phyloP scores from a whole-genome alignment of 176 grass and related monocot genomes.

The Zizania latifolia region DNA sequence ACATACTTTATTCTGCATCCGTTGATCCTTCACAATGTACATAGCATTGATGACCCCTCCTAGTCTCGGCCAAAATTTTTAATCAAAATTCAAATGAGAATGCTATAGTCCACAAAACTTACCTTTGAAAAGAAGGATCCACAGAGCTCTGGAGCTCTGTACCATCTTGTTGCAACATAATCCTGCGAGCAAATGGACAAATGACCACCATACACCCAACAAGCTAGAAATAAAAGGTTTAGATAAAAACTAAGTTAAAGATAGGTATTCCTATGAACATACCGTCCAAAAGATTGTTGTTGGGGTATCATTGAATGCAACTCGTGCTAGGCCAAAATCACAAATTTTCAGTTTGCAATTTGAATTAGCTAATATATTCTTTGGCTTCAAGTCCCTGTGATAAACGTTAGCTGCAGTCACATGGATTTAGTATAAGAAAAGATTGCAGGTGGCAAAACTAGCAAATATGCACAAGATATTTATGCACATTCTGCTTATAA shows the following conservation, averaged over 20 bases:
- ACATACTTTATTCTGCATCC: neutral
- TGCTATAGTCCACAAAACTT: neutral
- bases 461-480: neutral
- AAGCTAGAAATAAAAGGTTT: slow-evolving; percentile 7
- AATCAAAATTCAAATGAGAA: slow-evolving; percentile 25
- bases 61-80: slow-evolving; percentile 7
- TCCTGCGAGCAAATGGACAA: slow-evolving; percentile 53
- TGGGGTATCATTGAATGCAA: slow-evolving; percentile 51
- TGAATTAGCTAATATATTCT: too few species aligned
- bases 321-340: slow-evolving; percentile 58
- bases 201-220: neutral
- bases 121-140: slow-evolving; percentile 71
- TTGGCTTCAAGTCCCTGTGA: too few species aligned
- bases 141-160: slow-evolving; percentile 95
- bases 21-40: neutral
- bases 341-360: slow-evolving; percentile 56
- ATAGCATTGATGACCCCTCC: neutral
- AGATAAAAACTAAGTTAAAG: neutral
- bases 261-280: neutral
- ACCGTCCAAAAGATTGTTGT: slow-evolving; percentile 65
- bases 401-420: too few species aligned
- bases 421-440: too few species aligned
- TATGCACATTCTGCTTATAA: neutral
- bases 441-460: neutral
- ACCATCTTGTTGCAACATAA: slow-evolving; percentile 99